Evolutionary conservation across 768 basidiomycete species (phyloP), one percentile per base, ranked within the genome.

Genomic region (Galerina sulciceps): DNA sequence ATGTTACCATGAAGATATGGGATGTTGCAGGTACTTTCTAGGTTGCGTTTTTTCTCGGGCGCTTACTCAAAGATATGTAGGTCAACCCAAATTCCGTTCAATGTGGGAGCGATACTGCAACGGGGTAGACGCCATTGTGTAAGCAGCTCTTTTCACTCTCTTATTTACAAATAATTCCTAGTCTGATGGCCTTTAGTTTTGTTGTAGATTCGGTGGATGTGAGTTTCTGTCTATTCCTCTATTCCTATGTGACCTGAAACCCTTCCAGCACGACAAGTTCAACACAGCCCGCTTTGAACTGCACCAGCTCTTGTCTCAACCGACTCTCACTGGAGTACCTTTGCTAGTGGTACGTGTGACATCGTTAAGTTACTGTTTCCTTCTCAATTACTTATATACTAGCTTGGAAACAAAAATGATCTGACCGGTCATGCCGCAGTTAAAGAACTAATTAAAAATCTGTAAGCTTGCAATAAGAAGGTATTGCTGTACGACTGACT

Each of bases 51-150:
- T 22, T 44, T 42, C 41, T 8, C 15, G 48, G 23, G 34, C 36
- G 46, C n/a, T 60, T 55, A 57, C 59, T 57, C 54, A 61, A 60
- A 53, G 17, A 15, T 51, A 22, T 26, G 10, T 67, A 89, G 92
- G 94, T 31, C 94, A 96, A 76, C 91, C 94, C 6, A 93, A 92
- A 70, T 97, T 96, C 70, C 86, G 95, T 43, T 92, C 91, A 36
- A 94, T 96, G 89, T 97, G 93, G 93, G 93, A 95, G 73, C 81
- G 95, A 43, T 97, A 96, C 73, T 95, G 94, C 73, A 85, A 89
- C 61, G 95, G 94, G 9, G 93, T 93, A 1, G 93, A 96, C 69
- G 95, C 95, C 22, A 88, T 97, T 36, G 84, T 96, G 93, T 96
- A 71, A 67, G 90, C 72, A 42, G 15, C 11, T 50, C 65, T 49